Conservation (phyloP, 306 rosid genomes). For the Malus asiatica region DNA sequence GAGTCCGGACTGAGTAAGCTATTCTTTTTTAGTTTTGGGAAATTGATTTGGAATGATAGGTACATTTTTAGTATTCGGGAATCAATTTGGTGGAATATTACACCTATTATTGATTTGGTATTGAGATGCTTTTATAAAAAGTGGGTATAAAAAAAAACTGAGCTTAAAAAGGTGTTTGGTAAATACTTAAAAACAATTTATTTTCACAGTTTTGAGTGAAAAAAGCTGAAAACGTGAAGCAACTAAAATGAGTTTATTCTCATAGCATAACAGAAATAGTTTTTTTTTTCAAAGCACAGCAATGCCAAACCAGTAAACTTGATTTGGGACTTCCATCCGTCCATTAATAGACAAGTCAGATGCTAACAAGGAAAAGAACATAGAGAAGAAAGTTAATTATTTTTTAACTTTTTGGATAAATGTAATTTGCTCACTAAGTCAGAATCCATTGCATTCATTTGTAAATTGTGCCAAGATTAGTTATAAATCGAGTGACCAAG, state of each 20-base stretch:
- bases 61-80: neutral
- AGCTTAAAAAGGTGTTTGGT: too few relatives aligned
- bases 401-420: neutral
- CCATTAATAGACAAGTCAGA: neutral
- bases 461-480: neutral
- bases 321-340: slow-evolving; percentile 10
- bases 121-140: too few relatives aligned
- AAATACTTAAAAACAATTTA: too few relatives aligned
- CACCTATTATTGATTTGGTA: neutral
- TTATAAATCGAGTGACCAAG: neutral
- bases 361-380: neutral
- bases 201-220: too few relatives aligned
- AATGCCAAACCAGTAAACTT: neutral
- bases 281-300: too few relatives aligned
- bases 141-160: too few relatives aligned
- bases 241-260: too few relatives aligned
- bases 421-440: neutral
- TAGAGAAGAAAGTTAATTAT: neutral
- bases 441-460: neutral
- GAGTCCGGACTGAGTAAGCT: neutral
- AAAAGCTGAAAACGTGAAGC: too few relatives aligned
- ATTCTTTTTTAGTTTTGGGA: neutral
- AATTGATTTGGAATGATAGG: neutral
- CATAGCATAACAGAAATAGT: too few relatives aligned
- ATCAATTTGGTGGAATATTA: slow-evolving; percentile 15